phyloP scores from a whole-genome alignment of 176 grass and related monocot genomes.

The Avena insularis region DNA sequence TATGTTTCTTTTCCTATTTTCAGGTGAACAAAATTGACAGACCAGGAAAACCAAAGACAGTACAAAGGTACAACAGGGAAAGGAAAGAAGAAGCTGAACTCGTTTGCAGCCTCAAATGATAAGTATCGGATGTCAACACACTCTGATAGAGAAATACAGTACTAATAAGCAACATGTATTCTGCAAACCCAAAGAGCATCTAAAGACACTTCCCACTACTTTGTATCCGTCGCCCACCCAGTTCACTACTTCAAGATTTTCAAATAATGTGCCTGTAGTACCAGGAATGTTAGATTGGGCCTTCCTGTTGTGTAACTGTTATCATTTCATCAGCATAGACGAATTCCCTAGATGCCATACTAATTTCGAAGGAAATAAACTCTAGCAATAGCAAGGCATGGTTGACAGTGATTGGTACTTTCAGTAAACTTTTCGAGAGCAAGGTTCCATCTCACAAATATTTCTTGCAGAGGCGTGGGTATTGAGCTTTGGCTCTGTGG shows the following conservation, averaged over 20 bases:
- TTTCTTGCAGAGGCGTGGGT: neutral
- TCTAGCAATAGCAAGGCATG: neutral
- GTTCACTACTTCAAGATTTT: neutral
- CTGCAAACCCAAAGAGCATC: neutral
- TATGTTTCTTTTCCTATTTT: too few species aligned
- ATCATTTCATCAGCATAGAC: neutral
- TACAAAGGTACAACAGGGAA: too few species aligned
- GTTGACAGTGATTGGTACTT: neutral
- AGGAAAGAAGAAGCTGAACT: too few species aligned
- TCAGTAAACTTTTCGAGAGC: neutral
- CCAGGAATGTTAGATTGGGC: neutral
- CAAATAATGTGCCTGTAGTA: neutral
- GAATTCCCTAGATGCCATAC: neutral
- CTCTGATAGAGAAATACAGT: too few species aligned
- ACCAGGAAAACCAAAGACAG: too few species aligned
- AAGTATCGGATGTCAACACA: too few species aligned
- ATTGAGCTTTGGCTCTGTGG: neutral
- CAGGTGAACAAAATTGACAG: too few species aligned
- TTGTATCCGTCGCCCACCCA: neutral
- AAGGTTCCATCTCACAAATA: neutral
- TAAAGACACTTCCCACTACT: neutral
- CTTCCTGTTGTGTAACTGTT: conserved; percentile 4
- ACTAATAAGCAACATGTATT: too few species aligned
- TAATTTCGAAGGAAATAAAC: too few species aligned
- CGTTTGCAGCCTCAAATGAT: too few species aligned